Base-by-base conservation (phyloP, 192 early-diverging fungal genomes). In the Thoreauomyces humboldtii region DNA sequence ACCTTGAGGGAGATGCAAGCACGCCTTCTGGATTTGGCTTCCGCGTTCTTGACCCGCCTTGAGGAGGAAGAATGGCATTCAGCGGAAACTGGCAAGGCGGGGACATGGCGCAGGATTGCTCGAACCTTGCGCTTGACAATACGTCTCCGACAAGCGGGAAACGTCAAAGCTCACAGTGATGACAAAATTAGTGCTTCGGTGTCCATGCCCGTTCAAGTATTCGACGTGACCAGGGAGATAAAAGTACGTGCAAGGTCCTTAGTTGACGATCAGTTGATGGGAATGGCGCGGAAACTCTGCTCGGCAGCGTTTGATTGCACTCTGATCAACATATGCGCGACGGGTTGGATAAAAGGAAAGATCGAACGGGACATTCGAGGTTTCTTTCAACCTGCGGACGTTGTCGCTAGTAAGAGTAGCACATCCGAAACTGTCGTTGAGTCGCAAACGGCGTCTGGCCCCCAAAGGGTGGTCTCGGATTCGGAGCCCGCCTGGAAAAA, bases 141-240 rank as follows among this genome's bases (percentile, higher is more conserved):
- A 2, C 73, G 73, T 5, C 33, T 28, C n/a, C 1, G 36, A 2
- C 36, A 46, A 33, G 27, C 15, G 29, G 33, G 38, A 0, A 38
- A 55, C 37, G 48, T 44, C 11, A 15, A 48, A 28, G 59, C 31
- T 0, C 43, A 32, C 45, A 52, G 41, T 15, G 65, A 73, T 46
- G 59, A 56, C 21, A 28, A 65, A 12, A 48, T 58, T 22, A 73
- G 50, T 21, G 46, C 55, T 15, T 63, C 65, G 21, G 31, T 29
- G 0, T 59, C 52, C 2, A 62, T 68, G 71, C 71, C 71, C 3
- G 71, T 73, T 15, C 65, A 73, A 21, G 35, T 69, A 7, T 68
- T 59, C 50, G 68, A 73, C 5, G 19, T n/a, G 15, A 9, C 25
- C 11, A 21, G n/a, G n/a, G 38, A 37, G 5, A 14, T 51, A 4